Base-by-base conservation (phyloP, 257 asterid species). In the Avicennia marina region DNA sequence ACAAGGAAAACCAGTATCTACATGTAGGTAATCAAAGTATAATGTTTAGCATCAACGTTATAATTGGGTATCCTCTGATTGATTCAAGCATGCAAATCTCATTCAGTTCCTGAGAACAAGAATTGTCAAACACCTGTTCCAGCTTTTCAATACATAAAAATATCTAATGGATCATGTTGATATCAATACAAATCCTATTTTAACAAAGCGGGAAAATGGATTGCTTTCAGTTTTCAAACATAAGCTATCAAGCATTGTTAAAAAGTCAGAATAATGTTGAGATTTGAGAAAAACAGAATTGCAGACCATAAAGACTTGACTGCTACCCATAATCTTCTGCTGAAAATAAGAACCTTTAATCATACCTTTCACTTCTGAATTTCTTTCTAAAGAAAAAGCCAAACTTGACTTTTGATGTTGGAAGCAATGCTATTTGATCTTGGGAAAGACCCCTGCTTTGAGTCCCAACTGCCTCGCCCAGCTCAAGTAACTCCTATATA, bases 401-500 rank as follows among this genome's bases (percentile, higher is more conserved):
- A 47, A 85, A 74, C 78, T 87, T 90, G 81, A 80, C 84, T 78
- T 90, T 90, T 18, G 96, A 78, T 29, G 72, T 80, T 29, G 98
- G 96, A 72, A 90, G 89, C 70, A 80, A 63, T 45, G 73, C 78
- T 56, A 90, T 87, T 44, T 82, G 89, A 47, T 81, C 94, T 64
- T 87, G 85, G 0, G 90, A 72, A 53, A 90, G 96, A 45, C 98
- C 98, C 62, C 90, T 83, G 70, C 75, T 84, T 79, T 87, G 89
- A 68, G 82, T 80, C 63, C 98, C 98, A 69, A 90, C 85, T 13
- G 94, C 71, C 76, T 90, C 98, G 0, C 98, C 95, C 55, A 90
- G 84, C 62, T 86, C 98, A 72, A 87, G 98, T 53, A 90, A 78
- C 73, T 90, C 95, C 96, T 90, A 58, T 56, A 67, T 26, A 38